Evolutionary conservation across 257 asterid species (phyloP).

Genomic region (Solanum peruvianum): DNA sequence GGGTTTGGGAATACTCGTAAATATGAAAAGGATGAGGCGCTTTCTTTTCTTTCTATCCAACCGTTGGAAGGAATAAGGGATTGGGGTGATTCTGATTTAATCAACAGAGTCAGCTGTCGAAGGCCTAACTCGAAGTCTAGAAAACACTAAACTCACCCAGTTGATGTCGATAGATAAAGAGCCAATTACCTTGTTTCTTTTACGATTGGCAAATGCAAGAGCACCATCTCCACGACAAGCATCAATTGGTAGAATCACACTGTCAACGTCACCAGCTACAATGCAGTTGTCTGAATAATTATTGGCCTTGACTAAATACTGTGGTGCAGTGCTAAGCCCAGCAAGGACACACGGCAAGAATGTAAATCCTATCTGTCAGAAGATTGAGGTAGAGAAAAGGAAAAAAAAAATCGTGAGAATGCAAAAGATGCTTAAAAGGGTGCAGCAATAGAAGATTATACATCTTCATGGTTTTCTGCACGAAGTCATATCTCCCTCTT

Average conservation of each 20-base stretch:
- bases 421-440: background rate
- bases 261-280: constrained; percentile 68
- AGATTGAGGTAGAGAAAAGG: background rate
- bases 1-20: background rate
- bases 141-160: background rate
- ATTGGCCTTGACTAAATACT: constrained; percentile 31
- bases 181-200: constrained; percentile 34
- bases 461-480: background rate
- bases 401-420: background rate
- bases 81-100: background rate
- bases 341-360: constrained; percentile 99
- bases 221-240: constrained; percentile 91
- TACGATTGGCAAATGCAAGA: constrained; percentile 48
- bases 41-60: background rate
- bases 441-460: background rate
- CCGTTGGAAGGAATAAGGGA: background rate
- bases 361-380: constrained; percentile 68
- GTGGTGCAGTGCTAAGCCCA: constrained; percentile 83
- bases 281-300: constrained; percentile 25
- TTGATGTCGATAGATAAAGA: background rate
- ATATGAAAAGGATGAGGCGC: background rate
- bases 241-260: constrained; percentile 73
- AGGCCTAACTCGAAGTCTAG: background rate
- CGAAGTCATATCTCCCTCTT: background rate
- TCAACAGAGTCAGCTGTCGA: background rate